Conservation (phyloP, 306 rosid species). For the Cotoneaster glaucophyllus region DNA sequence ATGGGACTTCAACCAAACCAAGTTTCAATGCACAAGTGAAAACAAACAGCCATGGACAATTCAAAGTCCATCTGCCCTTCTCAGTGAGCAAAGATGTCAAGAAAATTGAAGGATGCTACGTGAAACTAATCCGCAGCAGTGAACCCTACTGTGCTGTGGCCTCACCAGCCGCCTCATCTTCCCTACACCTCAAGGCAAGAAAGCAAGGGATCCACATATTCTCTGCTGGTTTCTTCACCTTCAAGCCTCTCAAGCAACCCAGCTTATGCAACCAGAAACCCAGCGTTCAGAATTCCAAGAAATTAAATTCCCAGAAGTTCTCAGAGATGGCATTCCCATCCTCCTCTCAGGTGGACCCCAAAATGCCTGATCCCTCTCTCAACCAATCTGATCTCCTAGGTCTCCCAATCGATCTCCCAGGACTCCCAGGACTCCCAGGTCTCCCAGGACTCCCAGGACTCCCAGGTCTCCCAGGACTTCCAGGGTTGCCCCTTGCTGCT, state of each 20-base stretch:
- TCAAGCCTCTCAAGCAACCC: constrained; percentile 62
- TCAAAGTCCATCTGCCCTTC: constrained; percentile 61
- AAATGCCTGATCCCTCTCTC: background rate
- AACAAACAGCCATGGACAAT: constrained; percentile 58
- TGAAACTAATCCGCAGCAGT: constrained; percentile 51
- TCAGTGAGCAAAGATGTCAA: constrained; percentile 43
- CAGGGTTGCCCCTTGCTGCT: constrained; percentile 12
- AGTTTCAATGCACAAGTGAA: constrained; percentile 49
- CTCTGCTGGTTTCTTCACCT: constrained; percentile 75
- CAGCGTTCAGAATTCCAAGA: constrained; percentile 20
- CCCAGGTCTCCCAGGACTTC: background rate
- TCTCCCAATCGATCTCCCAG: background rate
- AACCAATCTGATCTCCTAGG: constrained; percentile 3
- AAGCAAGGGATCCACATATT: constrained; percentile 8
- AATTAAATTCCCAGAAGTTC: constrained; percentile 6
- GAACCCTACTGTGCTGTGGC: constrained; percentile 63
- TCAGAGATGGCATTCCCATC: constrained; percentile 48
- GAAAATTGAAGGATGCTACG: constrained; percentile 55
- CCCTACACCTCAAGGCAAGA: constrained; percentile 43
- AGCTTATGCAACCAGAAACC: constrained; percentile 46
- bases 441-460: background rate
- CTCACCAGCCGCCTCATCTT: constrained; percentile 42
- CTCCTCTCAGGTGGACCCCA: constrained; percentile 22
- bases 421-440: constrained; percentile 12
- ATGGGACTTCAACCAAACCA: constrained; percentile 16